These are phyloP conservation scores for Henckelia pumila DNA, from an alignment of 257 asterid genomes.

Conservation along the genomic window DNA sequence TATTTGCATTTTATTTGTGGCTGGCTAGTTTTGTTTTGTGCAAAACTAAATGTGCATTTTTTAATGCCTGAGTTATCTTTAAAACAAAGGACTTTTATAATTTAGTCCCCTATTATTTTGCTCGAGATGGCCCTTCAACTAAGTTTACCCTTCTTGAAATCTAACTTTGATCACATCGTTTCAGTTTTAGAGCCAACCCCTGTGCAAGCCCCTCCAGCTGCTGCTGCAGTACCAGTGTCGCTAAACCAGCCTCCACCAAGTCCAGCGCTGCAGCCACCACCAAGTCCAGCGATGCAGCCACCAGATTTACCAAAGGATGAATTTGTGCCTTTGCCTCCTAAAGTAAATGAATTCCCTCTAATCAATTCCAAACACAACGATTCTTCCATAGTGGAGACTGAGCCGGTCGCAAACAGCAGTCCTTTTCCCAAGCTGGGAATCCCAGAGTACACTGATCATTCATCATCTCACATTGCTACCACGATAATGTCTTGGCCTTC, in stretches of 20 bases:
- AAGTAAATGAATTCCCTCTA: slow-evolving; percentile 24
- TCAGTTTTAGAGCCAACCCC: slow-evolving; percentile 23
- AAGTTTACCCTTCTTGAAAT: not conserved
- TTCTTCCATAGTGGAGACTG: slow-evolving; percentile 14
- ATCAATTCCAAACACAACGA: not conserved
- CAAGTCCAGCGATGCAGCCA: slow-evolving; percentile 18
- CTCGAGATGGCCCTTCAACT: not conserved
- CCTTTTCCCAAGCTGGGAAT: slow-evolving; percentile 21
- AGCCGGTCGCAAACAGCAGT: slow-evolving; percentile 7
- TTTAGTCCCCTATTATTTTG: not conserved
- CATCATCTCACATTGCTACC: slow-evolving; percentile 19
- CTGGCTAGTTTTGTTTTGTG: too few species aligned
- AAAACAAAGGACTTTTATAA: too few species aligned
- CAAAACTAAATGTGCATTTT: too few species aligned
- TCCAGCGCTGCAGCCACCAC: slow-evolving; percentile 26
- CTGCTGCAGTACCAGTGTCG: slow-evolving; percentile 5
- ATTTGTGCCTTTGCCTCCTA: slow-evolving; percentile 28
- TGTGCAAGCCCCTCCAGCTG: slow-evolving; percentile 22
- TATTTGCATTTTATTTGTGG: too few species aligned
- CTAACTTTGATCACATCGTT: not conserved
- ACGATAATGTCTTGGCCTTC: not conserved
- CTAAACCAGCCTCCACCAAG: slow-evolving; percentile 23
- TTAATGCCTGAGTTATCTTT: too few species aligned
- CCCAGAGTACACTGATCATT: slow-evolving; percentile 19
- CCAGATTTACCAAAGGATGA: slow-evolving; percentile 28